These are phyloP conservation scores for Triticum monococcum DNA, from an alignment of 176 grass and related monocot genomes.

Conservation along the genomic window DNA sequence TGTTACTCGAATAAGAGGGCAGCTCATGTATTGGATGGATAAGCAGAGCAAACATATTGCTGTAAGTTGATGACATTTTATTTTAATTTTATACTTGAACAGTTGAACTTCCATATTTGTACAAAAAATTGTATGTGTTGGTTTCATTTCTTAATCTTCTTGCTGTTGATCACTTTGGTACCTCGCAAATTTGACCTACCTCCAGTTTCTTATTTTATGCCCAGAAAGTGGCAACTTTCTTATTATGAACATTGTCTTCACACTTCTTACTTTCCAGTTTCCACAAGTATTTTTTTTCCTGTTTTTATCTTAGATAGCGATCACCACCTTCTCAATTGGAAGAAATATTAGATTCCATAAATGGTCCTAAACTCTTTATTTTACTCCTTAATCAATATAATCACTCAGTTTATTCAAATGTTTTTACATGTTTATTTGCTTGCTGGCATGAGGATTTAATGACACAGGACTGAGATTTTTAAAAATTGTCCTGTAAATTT, in stretches of 20 bases:
- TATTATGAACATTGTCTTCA: not conserved
- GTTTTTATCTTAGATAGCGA: not conserved
- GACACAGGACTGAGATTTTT: not conserved
- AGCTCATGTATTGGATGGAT: constrained; percentile 92
- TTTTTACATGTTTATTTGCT: constrained; percentile 20
- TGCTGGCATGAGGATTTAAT: not conserved
- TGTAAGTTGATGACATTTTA: constrained; percentile 61
- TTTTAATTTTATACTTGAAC: constrained; percentile 1
- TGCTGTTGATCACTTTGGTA: not conserved
- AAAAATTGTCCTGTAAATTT: constrained; percentile 9
- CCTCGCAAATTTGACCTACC: not conserved
- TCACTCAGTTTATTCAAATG: not conserved
- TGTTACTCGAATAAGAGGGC: constrained; percentile 81
- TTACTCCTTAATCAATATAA: not conserved
- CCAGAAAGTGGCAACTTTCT: not conserved
- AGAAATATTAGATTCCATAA: not conserved
- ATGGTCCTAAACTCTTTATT: constrained; percentile 7
- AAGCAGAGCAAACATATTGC: constrained; percentile 96
- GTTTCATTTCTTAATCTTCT: constrained; percentile 10
- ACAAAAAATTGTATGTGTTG: not conserved
- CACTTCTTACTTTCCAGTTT: not conserved
- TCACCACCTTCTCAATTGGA: not conserved
- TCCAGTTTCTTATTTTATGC: not conserved
- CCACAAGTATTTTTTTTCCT: not conserved
- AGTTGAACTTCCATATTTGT: not conserved